Percentiles rank a stretch among this genome's conserved stretches.
Evolutionary conservation across 345 rosid genomes (phyloP).

Genomic region (Populus simonii): DNA sequence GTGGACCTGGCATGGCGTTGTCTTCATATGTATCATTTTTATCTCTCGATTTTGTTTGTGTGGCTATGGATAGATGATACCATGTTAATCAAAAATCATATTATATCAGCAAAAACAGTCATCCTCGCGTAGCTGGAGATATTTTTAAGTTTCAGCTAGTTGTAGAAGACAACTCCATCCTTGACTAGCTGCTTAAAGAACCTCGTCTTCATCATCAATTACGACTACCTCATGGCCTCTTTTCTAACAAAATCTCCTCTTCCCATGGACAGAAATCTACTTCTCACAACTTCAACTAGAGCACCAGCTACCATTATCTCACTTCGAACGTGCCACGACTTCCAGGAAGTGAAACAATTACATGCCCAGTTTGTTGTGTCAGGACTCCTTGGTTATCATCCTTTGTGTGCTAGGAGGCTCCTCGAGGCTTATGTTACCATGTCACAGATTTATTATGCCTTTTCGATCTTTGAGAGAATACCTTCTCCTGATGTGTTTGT

Average conservation of each 20-base stretch:
- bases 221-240: background rate
- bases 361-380: constrained; percentile 9
- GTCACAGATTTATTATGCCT: background rate
- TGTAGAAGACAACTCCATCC: background rate
- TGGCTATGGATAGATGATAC: background rate
- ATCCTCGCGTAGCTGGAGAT: background rate
- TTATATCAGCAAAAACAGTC: background rate
- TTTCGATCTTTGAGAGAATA: constrained; percentile 5
- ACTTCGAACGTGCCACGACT: constrained; percentile 1
- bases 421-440: background rate
- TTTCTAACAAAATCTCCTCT: background rate
- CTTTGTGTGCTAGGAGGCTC: constrained; percentile 2
- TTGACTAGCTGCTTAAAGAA: background rate
- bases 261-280: background rate
- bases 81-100: background rate
- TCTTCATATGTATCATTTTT: background rate
- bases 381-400: background rate
- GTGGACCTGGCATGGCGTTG: background rate
- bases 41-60: background rate
- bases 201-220: background rate
- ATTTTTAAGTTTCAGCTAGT: no score
- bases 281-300: background rate
- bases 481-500: constrained; percentile 1
- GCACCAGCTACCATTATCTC: background rate
- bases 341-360: background rate